Conservation (phyloP, 345 rosid genomes). For the Dovyalis caffra region DNA sequence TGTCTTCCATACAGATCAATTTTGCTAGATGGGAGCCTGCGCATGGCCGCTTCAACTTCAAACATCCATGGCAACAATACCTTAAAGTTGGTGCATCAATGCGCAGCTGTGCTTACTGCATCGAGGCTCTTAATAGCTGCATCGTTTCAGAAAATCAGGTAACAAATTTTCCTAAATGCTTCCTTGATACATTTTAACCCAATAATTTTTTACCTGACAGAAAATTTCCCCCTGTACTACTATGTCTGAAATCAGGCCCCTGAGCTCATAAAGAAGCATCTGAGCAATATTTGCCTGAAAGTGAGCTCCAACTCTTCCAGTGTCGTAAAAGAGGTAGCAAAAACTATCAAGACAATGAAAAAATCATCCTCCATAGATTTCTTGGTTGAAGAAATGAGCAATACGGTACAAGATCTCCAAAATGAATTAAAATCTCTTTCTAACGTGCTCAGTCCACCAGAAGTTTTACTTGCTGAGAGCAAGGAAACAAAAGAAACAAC, state of each 20-base stretch:
- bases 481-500: slow-evolving; percentile 3
- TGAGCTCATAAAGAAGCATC: slow-evolving; percentile 36
- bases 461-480: slow-evolving; percentile 7
- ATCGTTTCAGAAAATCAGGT: slow-evolving; percentile 37
- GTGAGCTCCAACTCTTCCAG: slow-evolving; percentile 38
- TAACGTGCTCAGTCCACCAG: slow-evolving; percentile 1
- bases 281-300: slow-evolving; percentile 28
- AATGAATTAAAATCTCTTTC: slow-evolving; percentile 29
- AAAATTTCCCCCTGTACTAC: neutral
- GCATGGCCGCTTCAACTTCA: slow-evolving; percentile 49
- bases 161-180: neutral
- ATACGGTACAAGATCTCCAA: slow-evolving; percentile 34
- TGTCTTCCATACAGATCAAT: slow-evolving; percentile 28
- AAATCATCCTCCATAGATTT: slow-evolving; percentile 29
- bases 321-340: slow-evolving; percentile 33
- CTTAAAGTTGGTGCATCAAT: slow-evolving; percentile 41
- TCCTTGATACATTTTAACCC: neutral
- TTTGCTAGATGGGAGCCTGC: slow-evolving; percentile 56
- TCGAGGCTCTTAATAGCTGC: slow-evolving; percentile 41
- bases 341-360: slow-evolving; percentile 33
- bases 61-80: slow-evolving; percentile 58
- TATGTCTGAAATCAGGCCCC: slow-evolving; percentile 27
- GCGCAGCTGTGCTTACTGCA: slow-evolving; percentile 41
- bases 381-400: slow-evolving; percentile 36
- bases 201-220: neutral